Conservation (phyloP, 2,329 filamentous ascomycete genomes). For the Cladosporium austrohemisphaericum region DNA sequence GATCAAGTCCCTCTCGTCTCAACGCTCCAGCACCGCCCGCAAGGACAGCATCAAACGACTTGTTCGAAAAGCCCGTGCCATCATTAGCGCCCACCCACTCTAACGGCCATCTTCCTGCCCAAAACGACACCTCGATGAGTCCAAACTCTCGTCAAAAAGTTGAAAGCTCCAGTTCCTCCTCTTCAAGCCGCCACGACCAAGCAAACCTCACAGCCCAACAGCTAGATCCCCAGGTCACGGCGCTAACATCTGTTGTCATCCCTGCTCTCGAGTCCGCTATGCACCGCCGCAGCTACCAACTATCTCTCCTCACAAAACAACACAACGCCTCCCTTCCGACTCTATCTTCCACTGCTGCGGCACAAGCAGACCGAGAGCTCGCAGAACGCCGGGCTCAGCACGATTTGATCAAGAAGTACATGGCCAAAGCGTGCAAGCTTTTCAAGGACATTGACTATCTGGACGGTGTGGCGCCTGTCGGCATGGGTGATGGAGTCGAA, state of each 20-base stretch:
- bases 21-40: background rate
- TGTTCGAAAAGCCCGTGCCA: constrained; percentile 14
- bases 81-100: constrained; percentile 15
- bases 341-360: constrained; percentile 31
- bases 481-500: constrained; percentile 87
- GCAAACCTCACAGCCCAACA: constrained; percentile 11
- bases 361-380: constrained; percentile 26
- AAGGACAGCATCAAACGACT: constrained; percentile 6
- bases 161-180: constrained; percentile 14
- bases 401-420: constrained; percentile 74
- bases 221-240: constrained; percentile 4
- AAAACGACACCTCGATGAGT: background rate
- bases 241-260: constrained; percentile 68
- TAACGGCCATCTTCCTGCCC: background rate
- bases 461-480: constrained; percentile 81
- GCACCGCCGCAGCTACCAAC: constrained; percentile 64
- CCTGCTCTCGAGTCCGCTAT: constrained; percentile 89
- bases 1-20: background rate
- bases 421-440: constrained; percentile 75
- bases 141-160: background rate
- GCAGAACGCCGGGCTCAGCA: constrained; percentile 45
- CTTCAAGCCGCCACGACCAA: constrained; percentile 15
- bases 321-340: constrained; percentile 16
- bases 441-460: constrained; percentile 88
- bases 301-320: constrained; percentile 53